These are phyloP conservation scores for Heritiera fomes DNA, from an alignment of 345 rosid species.

Conservation along the genomic window DNA sequence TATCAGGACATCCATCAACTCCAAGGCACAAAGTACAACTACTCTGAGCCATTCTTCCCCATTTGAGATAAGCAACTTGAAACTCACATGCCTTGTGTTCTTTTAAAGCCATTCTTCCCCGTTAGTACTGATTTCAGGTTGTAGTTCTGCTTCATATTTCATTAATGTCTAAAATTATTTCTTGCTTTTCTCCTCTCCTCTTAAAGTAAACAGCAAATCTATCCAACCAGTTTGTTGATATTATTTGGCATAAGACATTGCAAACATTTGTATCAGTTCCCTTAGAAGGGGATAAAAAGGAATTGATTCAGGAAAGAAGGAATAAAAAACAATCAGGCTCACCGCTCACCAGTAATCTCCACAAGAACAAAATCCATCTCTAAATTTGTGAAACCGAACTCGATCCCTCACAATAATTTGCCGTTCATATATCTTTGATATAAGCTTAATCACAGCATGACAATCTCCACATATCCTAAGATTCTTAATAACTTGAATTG, in stretches of 20 bases:
- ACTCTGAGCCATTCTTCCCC: constrained; percentile 78
- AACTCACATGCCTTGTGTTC: constrained; percentile 60
- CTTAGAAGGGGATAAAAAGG: neutral
- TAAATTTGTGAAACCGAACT: constrained; percentile 75
- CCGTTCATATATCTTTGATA: constrained; percentile 61
- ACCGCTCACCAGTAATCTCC: constrained; percentile 90
- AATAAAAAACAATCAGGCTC: constrained; percentile 1
- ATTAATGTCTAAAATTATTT: neutral
- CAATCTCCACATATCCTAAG: constrained; percentile 88
- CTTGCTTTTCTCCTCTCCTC: neutral
- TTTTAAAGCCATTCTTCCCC: constrained; percentile 22
- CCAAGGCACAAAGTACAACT: constrained; percentile 65
- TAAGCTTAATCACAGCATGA: constrained; percentile 68
- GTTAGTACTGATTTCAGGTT: neutral
- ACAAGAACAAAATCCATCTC: constrained; percentile 76
- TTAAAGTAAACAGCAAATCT: too few relatives aligned
- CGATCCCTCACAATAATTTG: constrained; percentile 87
- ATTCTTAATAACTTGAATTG: constrained; percentile 83
- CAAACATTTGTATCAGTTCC: neutral
- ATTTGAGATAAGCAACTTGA: constrained; percentile 70
- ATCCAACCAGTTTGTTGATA: neutral
- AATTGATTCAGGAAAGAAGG: neutral
- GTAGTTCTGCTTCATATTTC: neutral
- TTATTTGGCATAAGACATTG: neutral
- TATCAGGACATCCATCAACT: constrained; percentile 74